Conservation (phyloP, 768 basidiomycete species). For the Grammothele lineata region DNA sequence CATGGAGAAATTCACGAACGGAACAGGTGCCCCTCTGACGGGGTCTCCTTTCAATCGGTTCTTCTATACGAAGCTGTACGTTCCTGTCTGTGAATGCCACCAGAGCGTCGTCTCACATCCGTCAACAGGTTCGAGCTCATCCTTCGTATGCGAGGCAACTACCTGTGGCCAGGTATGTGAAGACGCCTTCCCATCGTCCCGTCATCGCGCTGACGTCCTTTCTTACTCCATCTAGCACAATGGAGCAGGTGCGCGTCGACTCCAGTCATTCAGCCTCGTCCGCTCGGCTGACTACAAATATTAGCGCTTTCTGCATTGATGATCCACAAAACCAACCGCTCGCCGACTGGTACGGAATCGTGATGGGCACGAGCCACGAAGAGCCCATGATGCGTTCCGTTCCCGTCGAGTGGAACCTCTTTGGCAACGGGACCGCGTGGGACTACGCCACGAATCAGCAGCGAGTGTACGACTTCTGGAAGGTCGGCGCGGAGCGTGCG, state of each 20-base stretch:
- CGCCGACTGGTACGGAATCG: conserved; percentile 62
- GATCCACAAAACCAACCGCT: conserved; percentile 57
- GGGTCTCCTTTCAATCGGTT: conserved; percentile 59
- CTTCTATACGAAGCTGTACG: conserved; percentile 55
- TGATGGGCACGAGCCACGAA: conserved; percentile 73
- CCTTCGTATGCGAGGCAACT: conserved; percentile 63
- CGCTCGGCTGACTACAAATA: neutral
- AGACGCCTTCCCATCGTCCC: neutral
- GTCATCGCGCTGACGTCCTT: neutral
- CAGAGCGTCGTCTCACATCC: neutral
- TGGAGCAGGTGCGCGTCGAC: conserved; percentile 33
- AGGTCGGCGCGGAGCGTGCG: conserved; percentile 53
- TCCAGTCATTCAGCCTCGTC: no score
- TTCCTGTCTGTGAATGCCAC: no score
- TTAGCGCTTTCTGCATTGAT: conserved; percentile 49
- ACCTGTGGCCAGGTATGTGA: conserved; percentile 55
- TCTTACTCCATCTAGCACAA: conserved; percentile 16
- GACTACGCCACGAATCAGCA: conserved; percentile 54
- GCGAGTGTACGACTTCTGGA: conserved; percentile 59
- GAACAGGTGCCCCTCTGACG: conserved; percentile 44
- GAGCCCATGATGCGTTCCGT: conserved; percentile 75
- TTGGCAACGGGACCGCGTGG: conserved; percentile 53
- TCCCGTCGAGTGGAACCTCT: conserved; percentile 58
- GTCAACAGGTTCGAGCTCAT: conserved; percentile 57
- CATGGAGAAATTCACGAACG: conserved; percentile 62